Conservation (phyloP, 805 yeast genomes). For the Saccharomyces eubayanus region DNA sequence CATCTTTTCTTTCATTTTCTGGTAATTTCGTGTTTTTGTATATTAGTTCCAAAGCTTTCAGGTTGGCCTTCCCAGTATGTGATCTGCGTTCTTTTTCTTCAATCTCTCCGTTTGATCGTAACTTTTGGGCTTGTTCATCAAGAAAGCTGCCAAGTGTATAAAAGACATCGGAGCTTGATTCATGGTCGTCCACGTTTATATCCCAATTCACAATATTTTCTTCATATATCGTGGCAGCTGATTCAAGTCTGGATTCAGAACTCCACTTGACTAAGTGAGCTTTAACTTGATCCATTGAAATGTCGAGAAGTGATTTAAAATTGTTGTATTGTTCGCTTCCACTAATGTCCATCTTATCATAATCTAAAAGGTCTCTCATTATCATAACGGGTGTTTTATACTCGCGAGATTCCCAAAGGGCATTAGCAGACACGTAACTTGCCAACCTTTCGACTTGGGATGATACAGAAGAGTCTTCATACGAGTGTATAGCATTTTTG, state of each 20-base stretch:
- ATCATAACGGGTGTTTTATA: conserved; percentile 48
- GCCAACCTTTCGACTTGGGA: conserved; percentile 32
- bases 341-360: not conserved
- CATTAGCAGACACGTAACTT: conserved; percentile 37
- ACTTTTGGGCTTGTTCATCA: conserved; percentile 48
- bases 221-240: conserved; percentile 48
- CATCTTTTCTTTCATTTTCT: conserved; percentile 43
- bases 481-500: conserved; percentile 3
- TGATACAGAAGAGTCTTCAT: not conserved
- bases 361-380: conserved; percentile 31
- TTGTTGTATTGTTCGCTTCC: not conserved
- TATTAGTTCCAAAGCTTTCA: conserved; percentile 41
- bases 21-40: conserved; percentile 35
- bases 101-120: conserved; percentile 39
- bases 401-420: conserved; percentile 60
- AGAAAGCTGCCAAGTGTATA: conserved; percentile 67
- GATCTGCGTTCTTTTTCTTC: conserved; percentile 35
- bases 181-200: conserved; percentile 12
- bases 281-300: conserved; percentile 26
- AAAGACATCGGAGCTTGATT: conserved; percentile 39
- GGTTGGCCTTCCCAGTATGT: conserved; percentile 38
- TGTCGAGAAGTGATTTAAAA: conserved; percentile 3
- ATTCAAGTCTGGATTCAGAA: conserved; percentile 59
- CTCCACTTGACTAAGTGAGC: conserved; percentile 58
- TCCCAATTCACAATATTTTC: conserved; percentile 41